Conservation (phyloP, 2,329 filamentous ascomycete genomes). For the Colletotrichum horii region DNA sequence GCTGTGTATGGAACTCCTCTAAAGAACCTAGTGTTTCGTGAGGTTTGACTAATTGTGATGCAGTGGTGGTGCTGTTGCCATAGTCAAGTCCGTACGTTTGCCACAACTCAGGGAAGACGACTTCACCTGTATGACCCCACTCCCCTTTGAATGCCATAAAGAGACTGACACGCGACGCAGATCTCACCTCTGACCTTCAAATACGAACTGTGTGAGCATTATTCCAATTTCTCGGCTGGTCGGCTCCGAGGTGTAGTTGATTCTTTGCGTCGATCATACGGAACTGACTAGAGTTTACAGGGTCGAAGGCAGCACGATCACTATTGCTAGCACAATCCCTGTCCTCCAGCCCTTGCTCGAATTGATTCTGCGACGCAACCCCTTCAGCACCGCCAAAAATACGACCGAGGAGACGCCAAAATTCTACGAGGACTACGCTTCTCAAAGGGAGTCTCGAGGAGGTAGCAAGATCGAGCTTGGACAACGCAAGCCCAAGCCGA, state of each 20-base stretch:
- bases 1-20: conserved; percentile 30
- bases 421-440: not conserved
- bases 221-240: not conserved
- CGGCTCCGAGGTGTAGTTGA: not conserved
- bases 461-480: conserved; percentile 12
- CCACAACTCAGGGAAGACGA: conserved; percentile 30
- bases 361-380: not conserved
- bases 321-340: conserved; percentile 39
- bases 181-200: conserved; percentile 43
- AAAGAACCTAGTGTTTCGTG: not conserved
- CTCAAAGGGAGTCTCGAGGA: not conserved
- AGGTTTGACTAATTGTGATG: not conserved
- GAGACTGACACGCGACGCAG: conserved; percentile 5
- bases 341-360: conserved; percentile 33
- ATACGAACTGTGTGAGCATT: conserved; percentile 47
- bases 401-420: not conserved
- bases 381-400: not conserved
- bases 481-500: conserved; percentile 9
- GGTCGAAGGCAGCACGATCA: conserved; percentile 36
- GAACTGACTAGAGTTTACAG: conserved; percentile 19
- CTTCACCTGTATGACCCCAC: conserved; percentile 25
- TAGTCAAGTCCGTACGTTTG: conserved; percentile 38
- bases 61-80: conserved; percentile 27
- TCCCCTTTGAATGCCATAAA: not conserved
- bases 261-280: not conserved